Conservation (phyloP, 768 basidiomycete species). For the Neoboletus magnificus region DNA sequence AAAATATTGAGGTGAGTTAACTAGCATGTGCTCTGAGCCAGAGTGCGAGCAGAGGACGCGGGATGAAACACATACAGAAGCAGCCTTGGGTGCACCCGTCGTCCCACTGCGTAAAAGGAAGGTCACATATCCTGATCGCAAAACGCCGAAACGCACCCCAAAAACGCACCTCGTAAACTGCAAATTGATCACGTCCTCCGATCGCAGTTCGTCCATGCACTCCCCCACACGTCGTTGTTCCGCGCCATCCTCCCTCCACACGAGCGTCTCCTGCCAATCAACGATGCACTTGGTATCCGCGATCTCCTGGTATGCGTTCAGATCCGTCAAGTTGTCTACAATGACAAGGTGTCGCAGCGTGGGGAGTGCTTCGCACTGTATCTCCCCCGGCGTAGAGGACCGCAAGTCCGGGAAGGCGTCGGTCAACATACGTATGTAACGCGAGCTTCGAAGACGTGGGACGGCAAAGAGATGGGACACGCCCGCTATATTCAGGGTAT, state of each 20-base stretch:
- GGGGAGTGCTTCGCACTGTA: conserved; percentile 59
- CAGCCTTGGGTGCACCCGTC: conserved; percentile 78
- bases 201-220: conserved; percentile 39
- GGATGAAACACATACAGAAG: conserved; percentile 51
- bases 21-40: conserved; percentile 32
- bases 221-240: conserved; percentile 45
- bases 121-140: neutral
- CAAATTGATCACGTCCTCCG: conserved; percentile 75
- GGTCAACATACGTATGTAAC: conserved; percentile 59
- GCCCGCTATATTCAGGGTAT: conserved; percentile 58
- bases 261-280: conserved; percentile 69
- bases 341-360: conserved; percentile 61
- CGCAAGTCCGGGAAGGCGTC: conserved; percentile 56
- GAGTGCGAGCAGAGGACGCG: neutral
- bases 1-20: conserved; percentile 77
- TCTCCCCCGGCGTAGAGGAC: conserved; percentile 46
- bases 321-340: conserved; percentile 55
- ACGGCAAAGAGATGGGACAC: conserved; percentile 71
- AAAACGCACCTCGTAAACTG: conserved; percentile 75
- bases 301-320: conserved; percentile 37
- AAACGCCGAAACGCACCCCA: neutral
- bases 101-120: conserved; percentile 53
- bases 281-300: conserved; percentile 48
- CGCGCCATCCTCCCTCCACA: conserved; percentile 57
- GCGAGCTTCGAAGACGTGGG: conserved; percentile 62